A percentile compares a stretch with the other conserved stretches of the same genome.
These are phyloP conservation scores for Exophiala oligosperma DNA, from an alignment of 2,329 filamentous ascomycete species.

Conservation along the genomic window DNA sequence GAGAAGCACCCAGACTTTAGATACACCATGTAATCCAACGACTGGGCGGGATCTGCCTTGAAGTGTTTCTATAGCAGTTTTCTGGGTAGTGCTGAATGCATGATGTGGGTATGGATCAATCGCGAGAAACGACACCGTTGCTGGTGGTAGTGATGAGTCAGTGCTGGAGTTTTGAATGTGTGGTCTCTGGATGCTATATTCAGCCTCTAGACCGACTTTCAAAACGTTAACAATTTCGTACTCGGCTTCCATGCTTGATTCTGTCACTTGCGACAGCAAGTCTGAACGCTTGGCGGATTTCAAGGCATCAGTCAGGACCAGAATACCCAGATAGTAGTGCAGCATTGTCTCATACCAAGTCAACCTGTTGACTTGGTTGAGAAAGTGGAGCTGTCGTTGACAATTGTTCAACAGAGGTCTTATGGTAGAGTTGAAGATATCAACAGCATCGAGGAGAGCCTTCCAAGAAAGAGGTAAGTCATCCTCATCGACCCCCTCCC, in stretches of 20 bases:
- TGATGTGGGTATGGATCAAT: conserved; percentile 36
- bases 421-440: conserved; percentile 32
- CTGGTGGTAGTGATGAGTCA: not conserved
- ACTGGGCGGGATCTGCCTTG: too few species aligned
- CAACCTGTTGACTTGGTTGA: conserved; percentile 31
- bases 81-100: not conserved
- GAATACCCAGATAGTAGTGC: conserved; percentile 32
- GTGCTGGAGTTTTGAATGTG: too few species aligned
- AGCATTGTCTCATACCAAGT: conserved; percentile 33
- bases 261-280: conserved; percentile 25
- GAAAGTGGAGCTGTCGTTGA: conserved; percentile 33
- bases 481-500: conserved; percentile 33
- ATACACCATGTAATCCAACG: not conserved
- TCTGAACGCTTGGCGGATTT: conserved; percentile 29
- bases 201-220: conserved; percentile 17
- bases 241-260: conserved; percentile 28
- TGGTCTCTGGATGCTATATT: too few species aligned
- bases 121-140: conserved; percentile 29
- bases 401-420: conserved; percentile 29
- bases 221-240: conserved; percentile 30
- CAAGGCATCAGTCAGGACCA: conserved; percentile 31
- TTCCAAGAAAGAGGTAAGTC: conserved; percentile 26
- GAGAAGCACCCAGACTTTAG: not conserved
- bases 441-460: conserved; percentile 29
- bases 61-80: too few species aligned